These are phyloP conservation scores for Globisporangium irregulare DNA, from an alignment of 352 stramenopile genomes.

Conservation along the genomic window DNA sequence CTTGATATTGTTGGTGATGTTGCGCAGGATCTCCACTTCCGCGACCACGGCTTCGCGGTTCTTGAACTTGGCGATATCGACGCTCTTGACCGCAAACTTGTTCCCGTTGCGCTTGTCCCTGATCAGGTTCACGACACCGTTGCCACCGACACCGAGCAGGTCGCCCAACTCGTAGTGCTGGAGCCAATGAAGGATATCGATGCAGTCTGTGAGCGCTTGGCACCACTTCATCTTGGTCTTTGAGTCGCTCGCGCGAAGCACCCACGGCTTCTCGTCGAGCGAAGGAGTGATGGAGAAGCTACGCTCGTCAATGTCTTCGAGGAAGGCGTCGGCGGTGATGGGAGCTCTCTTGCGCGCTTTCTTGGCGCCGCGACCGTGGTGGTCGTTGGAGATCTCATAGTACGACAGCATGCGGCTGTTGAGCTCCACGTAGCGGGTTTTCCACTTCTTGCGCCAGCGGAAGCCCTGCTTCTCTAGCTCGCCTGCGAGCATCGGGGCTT, in stretches of 20 bases:
- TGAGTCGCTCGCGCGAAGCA: constrained; percentile 48
- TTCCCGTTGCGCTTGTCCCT: constrained; percentile 53
- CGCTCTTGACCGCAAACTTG: constrained; percentile 69
- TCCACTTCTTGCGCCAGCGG: constrained; percentile 78
- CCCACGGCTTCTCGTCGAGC: constrained; percentile 54
- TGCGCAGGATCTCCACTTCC: constrained; percentile 78
- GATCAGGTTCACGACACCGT: constrained; percentile 65
- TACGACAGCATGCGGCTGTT: constrained; percentile 71
- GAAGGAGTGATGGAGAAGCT: constrained; percentile 55
- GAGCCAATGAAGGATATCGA: constrained; percentile 76
- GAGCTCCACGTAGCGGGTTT: constrained; percentile 67
- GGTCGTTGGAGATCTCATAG: constrained; percentile 36
- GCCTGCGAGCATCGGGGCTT: constrained; percentile 62
- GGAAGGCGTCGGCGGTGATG: constrained; percentile 49
- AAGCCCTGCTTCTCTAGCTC: constrained; percentile 76
- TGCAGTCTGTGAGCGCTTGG: constrained; percentile 61
- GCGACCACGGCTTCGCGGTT: constrained; percentile 64
- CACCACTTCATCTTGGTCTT: constrained; percentile 62
- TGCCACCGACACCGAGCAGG: constrained; percentile 69
- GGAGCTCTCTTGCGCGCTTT: constrained; percentile 50
- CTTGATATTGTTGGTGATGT: constrained; percentile 78
- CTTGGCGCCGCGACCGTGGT: constrained; percentile 18
- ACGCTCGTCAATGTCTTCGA: constrained; percentile 51
- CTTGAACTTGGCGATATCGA: constrained; percentile 76
- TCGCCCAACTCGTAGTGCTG: constrained; percentile 65